Base-by-base conservation (phyloP, 108 stramenopile genomes). In the Fistulifera pelliculosa region DNA sequence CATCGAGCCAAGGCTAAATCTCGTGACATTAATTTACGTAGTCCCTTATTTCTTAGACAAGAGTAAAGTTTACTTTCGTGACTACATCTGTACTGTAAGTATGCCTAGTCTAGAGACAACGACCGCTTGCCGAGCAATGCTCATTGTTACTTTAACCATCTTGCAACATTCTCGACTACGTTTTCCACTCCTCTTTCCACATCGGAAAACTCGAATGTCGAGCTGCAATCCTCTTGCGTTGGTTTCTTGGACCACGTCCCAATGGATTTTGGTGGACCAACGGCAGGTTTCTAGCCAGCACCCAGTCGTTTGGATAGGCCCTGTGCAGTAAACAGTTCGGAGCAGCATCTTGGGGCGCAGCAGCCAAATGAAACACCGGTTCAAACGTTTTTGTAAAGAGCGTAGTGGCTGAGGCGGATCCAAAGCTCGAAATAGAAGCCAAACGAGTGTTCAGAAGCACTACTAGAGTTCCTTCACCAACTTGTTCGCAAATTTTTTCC, bases 261-360 rank as follows among this genome's bases (percentile, higher is more conserved):
- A 47, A 89, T 60, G 10, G 76, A 66, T 51, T 85, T 85, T 0
- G 87, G 87, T 38, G 60, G 66, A 18, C 87, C 87, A 41, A 85
- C 77, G 64, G 62, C 76, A 14, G 83, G 87, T 53, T 89, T 89
- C 87, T 71, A 5, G 87, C 87, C 72, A 89, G 48, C 5, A 82
- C 26, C 87, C 87, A 89, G 8, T 61, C 56, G 1, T 66, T 66
- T 0, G 83, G 87, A 65, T 79, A 89, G 1, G 76, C 60, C 41
- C 81, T 62, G 74, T 81, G 76, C 27, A 89, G 53, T 28, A 90
- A 42, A 41, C 83, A 81, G 19, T 71, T 69, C 5, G 88, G 88
- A 27, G 88, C 80, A 17, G 60, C 77, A 15, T 76, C 62, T 61
- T 90, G 88, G 2, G 88, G 77, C 22, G 82, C 84, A 11, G 82